phyloP scores from a whole-genome alignment of 2,329 filamentous ascomycete genomes.

The Paramyrothecium sp. region DNA sequence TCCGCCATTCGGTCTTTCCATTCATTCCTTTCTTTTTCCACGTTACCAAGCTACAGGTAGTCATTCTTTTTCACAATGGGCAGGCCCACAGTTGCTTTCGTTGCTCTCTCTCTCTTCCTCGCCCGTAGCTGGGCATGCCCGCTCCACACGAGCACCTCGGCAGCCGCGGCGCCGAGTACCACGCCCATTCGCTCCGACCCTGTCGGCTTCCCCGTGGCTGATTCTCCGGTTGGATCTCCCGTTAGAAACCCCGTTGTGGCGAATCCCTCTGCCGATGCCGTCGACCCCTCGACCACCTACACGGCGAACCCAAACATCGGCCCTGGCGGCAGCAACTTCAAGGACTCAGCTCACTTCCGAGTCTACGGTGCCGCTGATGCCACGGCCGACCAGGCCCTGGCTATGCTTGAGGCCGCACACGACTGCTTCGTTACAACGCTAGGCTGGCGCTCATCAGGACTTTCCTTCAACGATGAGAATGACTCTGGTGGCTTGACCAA shows the following conservation, averaged over 20 bases:
- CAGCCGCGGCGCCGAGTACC: not conserved
- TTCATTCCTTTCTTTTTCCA: not conserved
- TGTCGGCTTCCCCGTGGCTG: not conserved
- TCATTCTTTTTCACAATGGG: not conserved
- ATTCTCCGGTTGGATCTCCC: not conserved
- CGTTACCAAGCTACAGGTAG: not conserved
- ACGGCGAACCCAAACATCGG: conserved; percentile 18
- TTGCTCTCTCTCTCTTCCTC: not conserved
- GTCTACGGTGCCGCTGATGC: conserved; percentile 20
- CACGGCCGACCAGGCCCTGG: conserved; percentile 22
- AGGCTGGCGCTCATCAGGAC: conserved; percentile 30
- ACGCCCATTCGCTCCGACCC: not conserved
- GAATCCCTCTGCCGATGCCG: not conserved
- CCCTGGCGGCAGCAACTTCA: conserved; percentile 18
- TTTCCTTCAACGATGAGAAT: conserved; percentile 20
- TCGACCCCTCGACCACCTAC: conserved; percentile 9
- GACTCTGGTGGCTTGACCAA: conserved; percentile 30
- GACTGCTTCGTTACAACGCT: conserved; percentile 29
- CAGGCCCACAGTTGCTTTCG: not conserved
- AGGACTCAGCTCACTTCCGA: conserved; percentile 30
- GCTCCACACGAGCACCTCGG: not conserved
- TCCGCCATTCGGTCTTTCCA: not conserved
- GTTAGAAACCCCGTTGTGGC: not conserved
- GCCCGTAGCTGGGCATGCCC: not conserved
- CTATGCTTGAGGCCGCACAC: conserved; percentile 40